A percentile compares a stretch with the other conserved stretches of the same genome.
These are phyloP conservation scores for Calonectria crousiana DNA, from an alignment of 2,329 filamentous ascomycete genomes.

Conservation along the genomic window DNA sequence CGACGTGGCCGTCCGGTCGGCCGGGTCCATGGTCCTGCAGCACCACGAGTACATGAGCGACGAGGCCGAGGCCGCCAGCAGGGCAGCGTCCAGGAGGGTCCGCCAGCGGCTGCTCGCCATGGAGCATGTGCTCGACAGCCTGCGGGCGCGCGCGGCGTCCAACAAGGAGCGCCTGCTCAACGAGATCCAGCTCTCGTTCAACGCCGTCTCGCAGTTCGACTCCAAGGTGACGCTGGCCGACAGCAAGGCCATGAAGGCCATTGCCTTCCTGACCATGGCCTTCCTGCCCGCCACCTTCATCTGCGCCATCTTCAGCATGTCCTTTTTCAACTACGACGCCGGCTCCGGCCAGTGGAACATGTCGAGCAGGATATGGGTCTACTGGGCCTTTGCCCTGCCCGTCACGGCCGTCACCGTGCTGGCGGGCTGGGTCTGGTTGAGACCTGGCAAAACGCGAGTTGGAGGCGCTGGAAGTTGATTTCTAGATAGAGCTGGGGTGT, in stretches of 20 bases:
- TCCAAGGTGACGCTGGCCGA: slow-evolving; percentile 56
- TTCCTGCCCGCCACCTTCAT: slow-evolving; percentile 67
- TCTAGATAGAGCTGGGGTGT: not conserved
- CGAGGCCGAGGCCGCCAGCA: no score
- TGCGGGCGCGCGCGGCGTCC: slow-evolving; percentile 51
- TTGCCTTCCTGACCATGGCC: slow-evolving; percentile 60
- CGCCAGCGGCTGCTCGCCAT: slow-evolving; percentile 49
- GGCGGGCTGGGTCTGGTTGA: slow-evolving; percentile 37
- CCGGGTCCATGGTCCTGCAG: slow-evolving; percentile 47
- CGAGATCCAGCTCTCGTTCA: slow-evolving; percentile 66
- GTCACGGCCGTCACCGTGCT: slow-evolving; percentile 40
- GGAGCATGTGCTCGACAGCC: slow-evolving; percentile 49
- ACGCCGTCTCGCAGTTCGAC: slow-evolving; percentile 58
- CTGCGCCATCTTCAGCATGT: slow-evolving; percentile 60
- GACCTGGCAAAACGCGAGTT: not conserved
- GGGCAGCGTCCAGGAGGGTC: slow-evolving; percentile 26
- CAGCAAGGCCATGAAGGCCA: slow-evolving; percentile 63
- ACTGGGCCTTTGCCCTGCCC: slow-evolving; percentile 48
- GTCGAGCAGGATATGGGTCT: slow-evolving; percentile 51
- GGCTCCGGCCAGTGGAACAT: slow-evolving; percentile 43
- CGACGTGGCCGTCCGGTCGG: slow-evolving; percentile 48
- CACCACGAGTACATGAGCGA: slow-evolving; percentile 41
- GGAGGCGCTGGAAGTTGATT: not conserved
- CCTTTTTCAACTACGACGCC: slow-evolving; percentile 53
- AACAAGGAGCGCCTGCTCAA: slow-evolving; percentile 62